Evolutionary conservation across 2,329 filamentous ascomycete genomes (phyloP), one percentile per base, ranked within the genome.

Genomic region (Setomelanomma holmii): DNA sequence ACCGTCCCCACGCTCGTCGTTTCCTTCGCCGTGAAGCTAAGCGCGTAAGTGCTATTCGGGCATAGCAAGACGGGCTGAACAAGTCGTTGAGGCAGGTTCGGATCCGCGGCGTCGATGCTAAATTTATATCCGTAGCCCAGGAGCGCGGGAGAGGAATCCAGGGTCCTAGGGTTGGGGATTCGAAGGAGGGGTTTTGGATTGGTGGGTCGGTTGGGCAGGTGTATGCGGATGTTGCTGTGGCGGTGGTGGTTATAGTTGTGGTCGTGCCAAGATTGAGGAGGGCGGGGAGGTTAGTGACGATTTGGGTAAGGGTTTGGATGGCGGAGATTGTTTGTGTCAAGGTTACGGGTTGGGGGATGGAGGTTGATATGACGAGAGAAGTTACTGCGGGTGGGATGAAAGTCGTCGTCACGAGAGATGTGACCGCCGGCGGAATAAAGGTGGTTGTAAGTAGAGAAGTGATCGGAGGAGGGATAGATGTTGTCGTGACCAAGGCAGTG

Each of bases 1-100:
- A 41, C 24, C 16, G 21, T 40, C 7, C 24, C 45, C 3, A 40
- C 19, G 6, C 17, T 10, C 12, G 16, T 7, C 7, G 7, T 21
- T 12, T n/a, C 22, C 19, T 24, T 35, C 36, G 38, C 23, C 5
- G 34, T 16, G 20, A 40, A 40, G 12, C 22, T 7, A 5, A 48
- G 23, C 8, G 45, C 3, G 30, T 48, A 48, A 2, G 22, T 41
- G 5, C 35, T 30, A n/a, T 24, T 24, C 12, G 45, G 45, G 23
- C 45, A 48, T 17, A 41, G 36, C 16, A 35, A 14, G n/a, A 48
- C 24, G 5, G 45, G 22, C 38, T 48, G 36, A 7, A 48, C 24
- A 11, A 48, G n/a, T 5, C 45, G 45, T 19, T 41, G 45, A 4
- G 45, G 45, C 12, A 40, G 23, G 12, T 40, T 40, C 3, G 45